Evolutionary conservation across 768 basidiomycete species (phyloP).

Genomic region (Auricularia auricula-judae): DNA sequence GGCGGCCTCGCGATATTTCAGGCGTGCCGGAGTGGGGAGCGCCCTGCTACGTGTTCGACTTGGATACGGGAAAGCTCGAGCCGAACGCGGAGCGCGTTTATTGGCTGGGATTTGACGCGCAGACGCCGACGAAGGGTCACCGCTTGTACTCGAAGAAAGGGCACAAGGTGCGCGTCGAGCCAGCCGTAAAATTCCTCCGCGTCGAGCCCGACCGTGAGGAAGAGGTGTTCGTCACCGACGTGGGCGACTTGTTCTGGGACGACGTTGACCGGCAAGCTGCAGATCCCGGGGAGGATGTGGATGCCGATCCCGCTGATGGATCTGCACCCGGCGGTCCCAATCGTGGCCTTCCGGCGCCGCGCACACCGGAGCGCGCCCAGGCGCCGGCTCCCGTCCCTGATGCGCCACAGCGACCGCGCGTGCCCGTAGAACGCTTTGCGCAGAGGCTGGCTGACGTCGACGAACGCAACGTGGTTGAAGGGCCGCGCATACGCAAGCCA

Average conservation of each 20-base stretch:
- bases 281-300: not conserved
- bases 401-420: not conserved
- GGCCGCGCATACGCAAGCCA: not conserved
- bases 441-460: not conserved
- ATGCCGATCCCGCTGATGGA: not conserved
- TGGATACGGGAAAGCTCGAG: not conserved
- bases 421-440: not conserved
- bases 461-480: not conserved
- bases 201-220: not conserved
- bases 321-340: not conserved
- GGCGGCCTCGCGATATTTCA: not conserved
- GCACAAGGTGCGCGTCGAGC: not conserved
- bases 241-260: not conserved
- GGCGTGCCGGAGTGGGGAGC: not conserved
- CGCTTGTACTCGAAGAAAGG: not conserved
- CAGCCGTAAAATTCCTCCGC: not conserved
- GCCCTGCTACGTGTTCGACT: not conserved
- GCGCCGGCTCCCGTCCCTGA: not conserved
- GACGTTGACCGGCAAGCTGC: not conserved
- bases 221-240: not conserved
- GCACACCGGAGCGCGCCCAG: not conserved
- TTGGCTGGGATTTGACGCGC: not conserved
- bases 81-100: not conserved
- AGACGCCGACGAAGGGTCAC: not conserved
- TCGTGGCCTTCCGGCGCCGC: not conserved